A percentile compares a stretch with the other conserved stretches of the same genome.
Conservation (phyloP, 495 filamentous ascomycete species). For the Annulohypoxylon bovei region DNA sequence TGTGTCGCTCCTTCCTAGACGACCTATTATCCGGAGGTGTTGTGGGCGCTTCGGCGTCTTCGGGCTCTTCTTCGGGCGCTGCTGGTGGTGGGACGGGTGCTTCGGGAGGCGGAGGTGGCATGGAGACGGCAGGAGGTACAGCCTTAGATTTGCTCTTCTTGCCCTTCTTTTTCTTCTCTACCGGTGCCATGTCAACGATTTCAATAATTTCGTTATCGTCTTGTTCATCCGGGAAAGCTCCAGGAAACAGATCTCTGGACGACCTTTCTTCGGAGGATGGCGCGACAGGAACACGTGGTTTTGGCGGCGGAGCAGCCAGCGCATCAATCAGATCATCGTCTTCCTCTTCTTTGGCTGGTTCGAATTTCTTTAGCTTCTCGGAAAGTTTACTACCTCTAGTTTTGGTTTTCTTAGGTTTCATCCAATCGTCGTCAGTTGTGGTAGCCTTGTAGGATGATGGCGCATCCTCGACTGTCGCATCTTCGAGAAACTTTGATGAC, state of each 20-base stretch:
- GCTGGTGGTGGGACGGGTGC: conserved; percentile 56
- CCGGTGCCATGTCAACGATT: conserved; percentile 57
- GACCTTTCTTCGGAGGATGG: conserved; percentile 56
- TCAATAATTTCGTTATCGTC: conserved; percentile 59
- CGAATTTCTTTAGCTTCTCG: conserved; percentile 63
- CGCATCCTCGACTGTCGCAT: conserved; percentile 44
- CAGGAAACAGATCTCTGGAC: conserved; percentile 56
- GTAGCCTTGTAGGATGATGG: conserved; percentile 47
- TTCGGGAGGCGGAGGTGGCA: conserved; percentile 45
- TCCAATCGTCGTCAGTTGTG: conserved; percentile 40
- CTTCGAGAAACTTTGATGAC: conserved; percentile 54
- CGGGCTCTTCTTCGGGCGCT: conserved; percentile 54
- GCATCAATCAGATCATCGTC: conserved; percentile 43
- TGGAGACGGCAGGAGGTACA: conserved; percentile 40
- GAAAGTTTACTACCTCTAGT: conserved; percentile 60
- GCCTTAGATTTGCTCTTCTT: conserved; percentile 51
- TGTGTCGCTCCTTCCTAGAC: conserved; percentile 58
- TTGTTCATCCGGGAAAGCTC: conserved; percentile 55
- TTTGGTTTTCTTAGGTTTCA: conserved; percentile 53
- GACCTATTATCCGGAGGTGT: conserved; percentile 52
- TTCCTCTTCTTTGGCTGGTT: conserved; percentile 51
- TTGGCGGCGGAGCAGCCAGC: conserved; percentile 46
- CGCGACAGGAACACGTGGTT: conserved; percentile 48
- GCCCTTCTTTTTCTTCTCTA: conserved; percentile 57
- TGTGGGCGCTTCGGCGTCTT: conserved; percentile 56